Conservation (phyloP, 768 basidiomycete genomes). For the Russula lepida region DNA sequence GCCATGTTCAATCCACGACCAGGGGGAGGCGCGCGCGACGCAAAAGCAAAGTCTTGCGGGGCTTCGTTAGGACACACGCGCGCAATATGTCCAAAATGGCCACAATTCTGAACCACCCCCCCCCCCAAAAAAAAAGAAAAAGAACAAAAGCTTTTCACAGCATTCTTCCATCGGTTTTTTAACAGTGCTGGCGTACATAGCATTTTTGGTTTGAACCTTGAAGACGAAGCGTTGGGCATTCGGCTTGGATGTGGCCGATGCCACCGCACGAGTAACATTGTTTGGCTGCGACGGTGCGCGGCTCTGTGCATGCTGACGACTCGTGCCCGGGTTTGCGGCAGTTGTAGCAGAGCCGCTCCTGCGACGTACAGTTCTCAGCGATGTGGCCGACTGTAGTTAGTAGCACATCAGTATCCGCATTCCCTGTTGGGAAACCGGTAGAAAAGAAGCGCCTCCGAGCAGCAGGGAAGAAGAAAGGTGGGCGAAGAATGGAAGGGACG, state of each 20-base stretch:
- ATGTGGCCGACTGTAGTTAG: conserved; percentile 71
- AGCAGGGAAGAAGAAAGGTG: neutral
- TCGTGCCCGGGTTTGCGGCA: conserved; percentile 94
- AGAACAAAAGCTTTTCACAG: conserved; percentile 7
- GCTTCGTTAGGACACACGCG: conserved; percentile 56
- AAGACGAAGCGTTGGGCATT: conserved; percentile 72
- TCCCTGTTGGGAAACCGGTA: neutral
- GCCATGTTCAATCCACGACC: conserved; percentile 70
- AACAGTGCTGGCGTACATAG: conserved; percentile 51
- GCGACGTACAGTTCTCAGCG: conserved; percentile 85
- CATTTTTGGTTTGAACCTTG: conserved; percentile 70
- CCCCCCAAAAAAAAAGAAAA: conserved; percentile 3
- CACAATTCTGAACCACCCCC: conserved; percentile 60
- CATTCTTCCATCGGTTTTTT: neutral
- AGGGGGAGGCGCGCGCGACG: conserved; percentile 62
- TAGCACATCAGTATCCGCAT: conserved; percentile 13
- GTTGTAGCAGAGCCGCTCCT: conserved; percentile 88
- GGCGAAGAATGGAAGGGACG: conserved; percentile 28
- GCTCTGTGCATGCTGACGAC: conserved; percentile 78
- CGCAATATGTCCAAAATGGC: conserved; percentile 77
- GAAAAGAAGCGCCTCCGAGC: neutral
- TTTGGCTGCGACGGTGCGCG: conserved; percentile 73
- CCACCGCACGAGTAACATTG: conserved; percentile 93
- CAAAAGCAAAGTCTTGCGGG: conserved; percentile 35
- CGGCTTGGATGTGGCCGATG: conserved; percentile 83